Evolutionary conservation across 2,329 filamentous ascomycete species (phyloP).

Genomic region (Phyllosticta citriasiana): DNA sequence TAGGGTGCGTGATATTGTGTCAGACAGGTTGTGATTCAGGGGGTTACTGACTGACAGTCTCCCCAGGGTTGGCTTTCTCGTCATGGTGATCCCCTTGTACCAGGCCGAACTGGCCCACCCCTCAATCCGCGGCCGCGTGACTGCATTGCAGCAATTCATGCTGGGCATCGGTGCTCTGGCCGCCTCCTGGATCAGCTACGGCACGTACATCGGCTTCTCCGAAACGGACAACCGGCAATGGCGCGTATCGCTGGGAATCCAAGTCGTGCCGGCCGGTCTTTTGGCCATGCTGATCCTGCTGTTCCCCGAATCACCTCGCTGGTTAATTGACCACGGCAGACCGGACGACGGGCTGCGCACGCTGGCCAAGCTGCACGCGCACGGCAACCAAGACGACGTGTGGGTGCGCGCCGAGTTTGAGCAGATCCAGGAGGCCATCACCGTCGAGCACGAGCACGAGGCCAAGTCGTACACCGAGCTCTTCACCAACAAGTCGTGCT

Average conservation of each 20-base stretch:
- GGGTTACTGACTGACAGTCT: conserved; percentile 13
- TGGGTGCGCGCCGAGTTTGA: conserved; percentile 66
- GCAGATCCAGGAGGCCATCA: conserved; percentile 59
- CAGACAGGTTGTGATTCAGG: conserved; percentile 14
- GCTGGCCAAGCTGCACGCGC: conserved; percentile 58
- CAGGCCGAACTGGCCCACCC: conserved; percentile 74
- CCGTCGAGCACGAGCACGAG: conserved; percentile 55
- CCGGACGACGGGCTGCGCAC: conserved; percentile 55
- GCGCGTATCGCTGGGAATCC: conserved; percentile 58
- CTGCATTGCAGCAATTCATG: conserved; percentile 74
- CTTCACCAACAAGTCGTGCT: conserved; percentile 54
- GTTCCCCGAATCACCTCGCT: conserved; percentile 59
- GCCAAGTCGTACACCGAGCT: conserved; percentile 63
- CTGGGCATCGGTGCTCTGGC: conserved; percentile 63
- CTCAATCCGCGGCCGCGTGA: conserved; percentile 64
- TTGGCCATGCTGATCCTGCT: conserved; percentile 55
- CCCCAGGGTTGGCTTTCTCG: conserved; percentile 46
- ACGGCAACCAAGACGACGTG: conserved; percentile 54
- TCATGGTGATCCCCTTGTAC: conserved; percentile 61
- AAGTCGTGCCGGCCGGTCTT: conserved; percentile 57
- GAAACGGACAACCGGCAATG: conserved; percentile 43
- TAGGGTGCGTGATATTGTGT: conserved; percentile 26
- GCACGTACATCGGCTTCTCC: conserved; percentile 42
- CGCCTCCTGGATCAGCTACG: conserved; percentile 66
- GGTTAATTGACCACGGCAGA: conserved; percentile 65